A percentile compares a stretch with the other conserved stretches of the same genome.
Conservation (phyloP, 768 basidiomycete genomes). For the Agaricus sinodeliciosus region DNA sequence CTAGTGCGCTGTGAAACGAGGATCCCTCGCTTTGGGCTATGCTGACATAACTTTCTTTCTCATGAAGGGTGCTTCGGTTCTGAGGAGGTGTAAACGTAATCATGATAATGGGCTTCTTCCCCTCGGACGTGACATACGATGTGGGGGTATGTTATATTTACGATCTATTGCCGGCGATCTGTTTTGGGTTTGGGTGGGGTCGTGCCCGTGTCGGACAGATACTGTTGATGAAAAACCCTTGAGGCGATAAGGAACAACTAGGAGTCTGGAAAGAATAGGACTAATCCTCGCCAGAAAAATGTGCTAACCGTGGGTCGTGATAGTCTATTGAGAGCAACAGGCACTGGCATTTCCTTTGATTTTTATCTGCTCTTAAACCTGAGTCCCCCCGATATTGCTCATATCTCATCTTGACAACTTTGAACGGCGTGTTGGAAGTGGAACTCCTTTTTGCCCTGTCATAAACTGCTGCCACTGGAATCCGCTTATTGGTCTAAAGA, state of each 20-base stretch:
- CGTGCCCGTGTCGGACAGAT: too few relatives aligned
- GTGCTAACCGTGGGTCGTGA: too few relatives aligned
- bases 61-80: not conserved
- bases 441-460: not conserved
- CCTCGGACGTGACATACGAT: too few relatives aligned
- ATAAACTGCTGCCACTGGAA: too few relatives aligned
- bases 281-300: too few relatives aligned
- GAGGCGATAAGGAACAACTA: too few relatives aligned
- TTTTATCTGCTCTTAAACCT: not conserved
- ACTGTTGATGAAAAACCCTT: too few relatives aligned
- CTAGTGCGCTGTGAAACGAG: not conserved
- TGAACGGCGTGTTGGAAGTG: not conserved
- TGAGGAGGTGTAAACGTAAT: not conserved
- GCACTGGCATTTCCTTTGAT: not conserved
- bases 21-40: not conserved
- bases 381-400: not conserved
- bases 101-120: not conserved
- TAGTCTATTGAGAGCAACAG: not conserved
- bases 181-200: not conserved
- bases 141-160: not conserved
- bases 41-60: not conserved
- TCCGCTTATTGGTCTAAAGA: not conserved
- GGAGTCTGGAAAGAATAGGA: too few relatives aligned
- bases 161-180: not conserved
- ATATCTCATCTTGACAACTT: not conserved